A percentile compares a stretch with the other conserved stretches of the same genome.
phyloP scores from a whole-genome alignment of 2,329 filamentous ascomycete genomes.

The Penicillium hordei region DNA sequence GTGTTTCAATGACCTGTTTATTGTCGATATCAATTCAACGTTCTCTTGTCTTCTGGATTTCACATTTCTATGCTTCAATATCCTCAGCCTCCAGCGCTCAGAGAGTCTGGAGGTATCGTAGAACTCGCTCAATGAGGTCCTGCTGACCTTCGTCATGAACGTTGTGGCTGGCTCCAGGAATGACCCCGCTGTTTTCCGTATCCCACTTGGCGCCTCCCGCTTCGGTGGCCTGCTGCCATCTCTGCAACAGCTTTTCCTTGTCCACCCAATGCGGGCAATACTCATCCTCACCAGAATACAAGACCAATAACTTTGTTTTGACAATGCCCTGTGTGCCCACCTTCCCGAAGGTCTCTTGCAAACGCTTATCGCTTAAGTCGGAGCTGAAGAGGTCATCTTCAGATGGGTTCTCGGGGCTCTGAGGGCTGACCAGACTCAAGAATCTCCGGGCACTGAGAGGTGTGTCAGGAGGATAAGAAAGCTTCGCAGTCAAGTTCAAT shows the following conservation, averaged over 20 bases:
- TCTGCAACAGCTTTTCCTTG: conserved; percentile 44
- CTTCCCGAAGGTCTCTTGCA: conserved; percentile 64
- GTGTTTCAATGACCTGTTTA: conserved; percentile 21
- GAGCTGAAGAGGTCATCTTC: conserved; percentile 89
- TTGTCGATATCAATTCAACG: conserved; percentile 16
- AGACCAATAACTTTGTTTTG: conserved; percentile 42
- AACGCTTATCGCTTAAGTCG: conserved; percentile 62
- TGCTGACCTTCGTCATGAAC: conserved; percentile 51
- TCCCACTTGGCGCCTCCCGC: conserved; percentile 47
- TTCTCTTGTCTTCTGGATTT: conserved; percentile 5
- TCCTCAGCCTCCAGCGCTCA: conserved; percentile 4
- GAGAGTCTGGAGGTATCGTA: conserved; percentile 35
- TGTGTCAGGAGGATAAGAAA: conserved; percentile 35
- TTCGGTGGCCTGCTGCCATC: conserved; percentile 46
- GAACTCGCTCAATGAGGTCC: conserved; percentile 38
- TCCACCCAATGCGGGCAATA: conserved; percentile 46
- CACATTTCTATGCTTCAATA: neutral
- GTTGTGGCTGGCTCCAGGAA: conserved; percentile 52
- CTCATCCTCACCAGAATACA: conserved; percentile 51
- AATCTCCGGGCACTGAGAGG: conserved; percentile 60
- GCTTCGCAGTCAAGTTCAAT: conserved; percentile 32
- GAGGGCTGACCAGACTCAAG: conserved; percentile 55
- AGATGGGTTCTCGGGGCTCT: conserved; percentile 57
- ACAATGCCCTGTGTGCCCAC: conserved; percentile 40
- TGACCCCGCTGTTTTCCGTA: conserved; percentile 48